Percentiles rank a stretch among this genome's conserved stretches.
These are phyloP conservation scores for Solanum megistacrolobum DNA, from an alignment of 257 asterid species.

Conservation along the genomic window DNA sequence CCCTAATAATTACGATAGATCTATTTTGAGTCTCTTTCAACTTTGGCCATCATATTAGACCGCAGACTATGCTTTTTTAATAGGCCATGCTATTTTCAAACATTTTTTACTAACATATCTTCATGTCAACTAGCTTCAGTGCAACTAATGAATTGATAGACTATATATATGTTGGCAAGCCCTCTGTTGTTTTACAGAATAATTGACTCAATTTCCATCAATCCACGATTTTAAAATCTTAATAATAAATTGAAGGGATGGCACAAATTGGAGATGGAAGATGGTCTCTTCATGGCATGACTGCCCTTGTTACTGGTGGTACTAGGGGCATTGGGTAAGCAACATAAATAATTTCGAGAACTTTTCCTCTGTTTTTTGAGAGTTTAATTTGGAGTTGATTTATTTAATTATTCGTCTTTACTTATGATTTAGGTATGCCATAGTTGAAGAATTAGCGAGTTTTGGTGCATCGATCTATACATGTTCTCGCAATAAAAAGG, in stretches of 20 bases:
- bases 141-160: background rate
- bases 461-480: background rate
- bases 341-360: background rate
- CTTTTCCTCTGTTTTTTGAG: background rate
- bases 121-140: background rate
- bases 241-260: background rate
- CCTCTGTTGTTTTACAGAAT: background rate
- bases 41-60: background rate
- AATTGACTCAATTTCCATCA: background rate
- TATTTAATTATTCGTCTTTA: background rate
- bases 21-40: background rate
- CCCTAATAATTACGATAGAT: background rate
- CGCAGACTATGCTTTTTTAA: background rate
- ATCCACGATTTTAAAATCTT: background rate
- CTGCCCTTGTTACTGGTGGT: conserved; percentile 61
- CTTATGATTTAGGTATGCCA: background rate
- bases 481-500: background rate
- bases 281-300: conserved; percentile 49
- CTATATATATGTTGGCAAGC: background rate
- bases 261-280: conserved; percentile 10
- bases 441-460: background rate
- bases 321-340: conserved; percentile 53
- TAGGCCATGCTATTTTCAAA: background rate
- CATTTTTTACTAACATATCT: background rate
- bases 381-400: background rate